Evolutionary conservation across 495 filamentous ascomycete species (phyloP).

Genomic region (Thermothielavioides terrestris): DNA sequence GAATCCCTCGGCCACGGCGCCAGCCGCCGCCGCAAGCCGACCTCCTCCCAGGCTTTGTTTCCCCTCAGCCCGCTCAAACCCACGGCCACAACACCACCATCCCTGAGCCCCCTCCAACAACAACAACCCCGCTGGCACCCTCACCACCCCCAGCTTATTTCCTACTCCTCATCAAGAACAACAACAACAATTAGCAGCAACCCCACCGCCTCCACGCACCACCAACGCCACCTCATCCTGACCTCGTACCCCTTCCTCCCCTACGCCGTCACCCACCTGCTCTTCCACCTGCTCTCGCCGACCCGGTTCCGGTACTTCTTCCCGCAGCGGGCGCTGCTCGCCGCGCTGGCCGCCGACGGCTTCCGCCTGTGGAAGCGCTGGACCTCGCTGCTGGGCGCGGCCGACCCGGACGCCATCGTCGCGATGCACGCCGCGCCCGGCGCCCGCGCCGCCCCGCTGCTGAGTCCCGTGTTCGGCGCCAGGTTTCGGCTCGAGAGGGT

Average conservation of each 20-base stretch:
- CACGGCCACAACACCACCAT: no score
- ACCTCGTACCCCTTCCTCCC: constrained; percentile 30
- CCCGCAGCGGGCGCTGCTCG: constrained; percentile 25
- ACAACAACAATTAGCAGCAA: not conserved
- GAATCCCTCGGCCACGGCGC: constrained; percentile 20
- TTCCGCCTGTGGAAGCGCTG: constrained; percentile 31
- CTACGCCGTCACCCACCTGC: constrained; percentile 30
- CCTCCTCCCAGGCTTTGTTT: not conserved
- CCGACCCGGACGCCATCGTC: constrained; percentile 19
- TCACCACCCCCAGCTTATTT: not conserved
- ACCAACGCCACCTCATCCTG: constrained; percentile 24
- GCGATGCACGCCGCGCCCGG: constrained; percentile 3
- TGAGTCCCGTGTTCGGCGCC: constrained; percentile 31
- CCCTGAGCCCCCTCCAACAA: not conserved
- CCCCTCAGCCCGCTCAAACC: not conserved
- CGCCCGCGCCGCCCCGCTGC: constrained; percentile 6
- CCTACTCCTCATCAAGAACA: not conserved
- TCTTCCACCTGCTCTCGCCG: constrained; percentile 29
- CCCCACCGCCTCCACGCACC: constrained; percentile 8
- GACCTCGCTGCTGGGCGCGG: constrained; percentile 27
- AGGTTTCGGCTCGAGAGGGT: constrained; percentile 24
- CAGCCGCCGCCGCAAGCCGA: not conserved
- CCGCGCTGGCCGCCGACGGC: constrained; percentile 15
- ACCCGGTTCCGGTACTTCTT: constrained; percentile 27
- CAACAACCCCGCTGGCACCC: not conserved